Evolutionary conservation across 768 basidiomycete genomes (phyloP).

Genomic region (Leccinum disarticulatum): DNA sequence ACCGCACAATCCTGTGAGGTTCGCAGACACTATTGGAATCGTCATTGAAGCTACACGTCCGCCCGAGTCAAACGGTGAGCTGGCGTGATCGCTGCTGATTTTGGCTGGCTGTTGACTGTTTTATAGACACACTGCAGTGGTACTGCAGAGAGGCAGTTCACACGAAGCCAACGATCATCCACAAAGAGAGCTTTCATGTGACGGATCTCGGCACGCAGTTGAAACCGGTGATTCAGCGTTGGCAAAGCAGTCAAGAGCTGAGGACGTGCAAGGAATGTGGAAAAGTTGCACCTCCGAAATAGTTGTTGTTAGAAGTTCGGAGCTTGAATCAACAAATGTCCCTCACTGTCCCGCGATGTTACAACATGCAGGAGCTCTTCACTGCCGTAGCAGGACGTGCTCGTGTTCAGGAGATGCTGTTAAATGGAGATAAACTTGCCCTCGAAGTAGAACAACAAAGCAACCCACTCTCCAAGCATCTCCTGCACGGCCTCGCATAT

Average conservation of each 20-base stretch:
- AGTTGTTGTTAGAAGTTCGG: conserved; percentile 13
- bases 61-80: conserved; percentile 65
- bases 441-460: conserved; percentile 19
- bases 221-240: conserved; percentile 85
- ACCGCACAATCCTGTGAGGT: conserved; percentile 94
- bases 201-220: conserved; percentile 91
- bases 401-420: conserved; percentile 27
- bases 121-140: conserved; percentile 87
- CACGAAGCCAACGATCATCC: conserved; percentile 66
- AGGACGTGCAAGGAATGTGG: conserved; percentile 77
- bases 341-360: conserved; percentile 36
- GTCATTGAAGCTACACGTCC: conserved; percentile 89
- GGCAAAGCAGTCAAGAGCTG: conserved; percentile 66
- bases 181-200: conserved; percentile 84
- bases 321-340: conserved; percentile 9
- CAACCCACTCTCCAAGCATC: conserved; percentile 42
- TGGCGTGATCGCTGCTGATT: neutral
- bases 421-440: conserved; percentile 2
- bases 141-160: conserved; percentile 75
- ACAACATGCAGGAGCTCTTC: conserved; percentile 46
- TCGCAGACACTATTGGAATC: conserved; percentile 85
- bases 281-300: conserved; percentile 57
- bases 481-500: conserved; percentile 54
- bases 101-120: neutral
- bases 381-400: conserved; percentile 38